These are phyloP conservation scores for Lenwebbia sp. DNA, from an alignment of 345 rosid genomes.

Conservation along the genomic window DNA sequence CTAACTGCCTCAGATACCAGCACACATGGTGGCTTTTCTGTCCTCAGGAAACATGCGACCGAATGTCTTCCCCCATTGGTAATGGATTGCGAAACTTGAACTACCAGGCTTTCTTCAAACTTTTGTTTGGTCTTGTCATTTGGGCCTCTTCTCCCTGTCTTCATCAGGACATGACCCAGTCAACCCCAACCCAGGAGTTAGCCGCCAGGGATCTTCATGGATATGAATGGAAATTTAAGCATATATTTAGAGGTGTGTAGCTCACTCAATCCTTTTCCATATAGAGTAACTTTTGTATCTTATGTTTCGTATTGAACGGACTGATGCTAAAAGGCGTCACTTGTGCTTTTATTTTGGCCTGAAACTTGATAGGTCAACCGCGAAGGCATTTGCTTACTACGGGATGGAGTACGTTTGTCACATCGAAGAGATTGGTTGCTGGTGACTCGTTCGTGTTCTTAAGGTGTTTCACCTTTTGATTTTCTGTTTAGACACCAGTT, in stretches of 20 bases:
- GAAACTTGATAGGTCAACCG: constrained; percentile 60
- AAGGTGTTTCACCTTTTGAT: constrained; percentile 32
- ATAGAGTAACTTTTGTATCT: neutral
- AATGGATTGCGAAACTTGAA: neutral
- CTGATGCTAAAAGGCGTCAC: neutral
- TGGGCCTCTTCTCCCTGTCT: neutral
- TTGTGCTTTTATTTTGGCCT: neutral
- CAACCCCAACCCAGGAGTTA: constrained; percentile 89
- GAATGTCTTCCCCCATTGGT: constrained; percentile 97
- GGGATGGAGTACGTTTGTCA: constrained; percentile 94
- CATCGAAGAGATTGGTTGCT: constrained; percentile 79
- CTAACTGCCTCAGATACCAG: constrained; percentile 96
- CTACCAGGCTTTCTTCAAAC: neutral
- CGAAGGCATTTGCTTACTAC: constrained; percentile 90
- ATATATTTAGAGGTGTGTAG: constrained; percentile 71
- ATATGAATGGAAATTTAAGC: constrained; percentile 89
- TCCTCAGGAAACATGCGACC: constrained; percentile 76
- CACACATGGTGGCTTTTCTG: constrained; percentile 97
- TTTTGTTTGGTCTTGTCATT: neutral
- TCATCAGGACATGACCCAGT: constrained; percentile 74
- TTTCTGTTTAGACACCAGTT: neutral
- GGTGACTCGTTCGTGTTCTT: constrained; percentile 87
- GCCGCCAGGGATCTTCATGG: constrained; percentile 90
- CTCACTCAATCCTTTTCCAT: neutral
- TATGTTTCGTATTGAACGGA: neutral